Evolutionary conservation across 176 grass and related monocot species (phyloP).

Genomic region (Juncus effusus): DNA sequence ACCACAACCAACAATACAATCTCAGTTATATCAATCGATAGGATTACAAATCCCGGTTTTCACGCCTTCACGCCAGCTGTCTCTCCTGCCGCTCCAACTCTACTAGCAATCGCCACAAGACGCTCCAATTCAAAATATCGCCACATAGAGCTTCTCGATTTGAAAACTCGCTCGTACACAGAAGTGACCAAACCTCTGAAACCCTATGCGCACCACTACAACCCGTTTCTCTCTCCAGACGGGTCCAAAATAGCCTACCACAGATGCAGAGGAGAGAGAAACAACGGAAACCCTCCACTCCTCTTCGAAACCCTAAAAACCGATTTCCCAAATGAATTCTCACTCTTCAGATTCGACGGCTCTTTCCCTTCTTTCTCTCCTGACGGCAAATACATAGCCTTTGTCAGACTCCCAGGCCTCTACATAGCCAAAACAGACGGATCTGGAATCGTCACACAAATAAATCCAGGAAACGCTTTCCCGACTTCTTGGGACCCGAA

Average conservation of each 20-base stretch:
- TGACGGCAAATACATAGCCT: conserved; percentile 70
- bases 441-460: conserved; percentile 33
- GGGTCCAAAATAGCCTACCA: conserved; percentile 64
- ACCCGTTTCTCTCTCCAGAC: conserved; percentile 73
- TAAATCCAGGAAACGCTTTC: conserved; percentile 73
- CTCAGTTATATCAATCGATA: conserved; percentile 30
- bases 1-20: conserved; percentile 10
- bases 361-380: conserved; percentile 86
- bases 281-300: conserved; percentile 60
- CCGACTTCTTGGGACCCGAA: conserved; percentile 86
- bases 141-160: conserved; percentile 78
- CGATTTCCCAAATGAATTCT: conserved; percentile 41
- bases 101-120: conserved; percentile 70
- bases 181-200: conserved; percentile 49
- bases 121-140: conserved; percentile 53
- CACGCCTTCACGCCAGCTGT: conserved; percentile 84
- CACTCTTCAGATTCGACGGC: conserved; percentile 77
- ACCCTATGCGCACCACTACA: conserved; percentile 68
- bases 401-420: conserved; percentile 59
- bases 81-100: conserved; percentile 51
- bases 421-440: conserved; percentile 78
- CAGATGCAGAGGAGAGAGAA: conserved; percentile 69
- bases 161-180: conserved; percentile 36
- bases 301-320: conserved; percentile 75
- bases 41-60: conserved; percentile 61